These are phyloP conservation scores for Oryza meridionalis DNA, from an alignment of 176 grass and related monocot genomes.

Conservation along the genomic window DNA sequence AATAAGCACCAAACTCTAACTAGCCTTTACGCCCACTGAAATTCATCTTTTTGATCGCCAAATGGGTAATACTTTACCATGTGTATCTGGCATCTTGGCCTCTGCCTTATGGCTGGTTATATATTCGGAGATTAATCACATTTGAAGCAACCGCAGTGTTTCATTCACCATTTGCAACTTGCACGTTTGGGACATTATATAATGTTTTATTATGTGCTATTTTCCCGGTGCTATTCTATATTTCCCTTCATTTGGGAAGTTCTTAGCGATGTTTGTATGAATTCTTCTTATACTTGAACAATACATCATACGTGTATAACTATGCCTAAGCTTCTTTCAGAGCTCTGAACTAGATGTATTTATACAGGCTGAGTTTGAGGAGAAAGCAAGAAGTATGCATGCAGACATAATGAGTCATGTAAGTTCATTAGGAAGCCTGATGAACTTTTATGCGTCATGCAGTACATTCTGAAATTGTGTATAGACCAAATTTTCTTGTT, in stretches of 20 bases:
- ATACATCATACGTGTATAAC: conserved; percentile 10
- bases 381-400: conserved; percentile 68
- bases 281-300: conserved; percentile 27
- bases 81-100: not conserved
- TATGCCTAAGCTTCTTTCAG: conserved; percentile 2
- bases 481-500: not conserved
- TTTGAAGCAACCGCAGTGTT: not conserved
- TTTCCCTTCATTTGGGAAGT: not conserved
- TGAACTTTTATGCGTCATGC: not conserved
- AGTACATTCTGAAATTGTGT: not conserved
- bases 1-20: not conserved
- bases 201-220: not conserved
- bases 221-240: not conserved
- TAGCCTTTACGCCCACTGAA: not conserved
- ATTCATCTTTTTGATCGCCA: not conserved
- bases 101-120: not conserved
- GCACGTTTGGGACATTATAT: not conserved
- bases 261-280: conserved; percentile 4
- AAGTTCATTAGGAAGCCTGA: conserved; percentile 41
- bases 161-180: not conserved
- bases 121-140: not conserved
- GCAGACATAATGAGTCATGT: conserved; percentile 74
- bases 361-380: conserved; percentile 73
- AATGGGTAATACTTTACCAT: not conserved
- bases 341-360: conserved; percentile 26